These are phyloP conservation scores for Achaetomium macrosporum DNA, from an alignment of 2,329 filamentous ascomycete genomes.

Conservation along the genomic window DNA sequence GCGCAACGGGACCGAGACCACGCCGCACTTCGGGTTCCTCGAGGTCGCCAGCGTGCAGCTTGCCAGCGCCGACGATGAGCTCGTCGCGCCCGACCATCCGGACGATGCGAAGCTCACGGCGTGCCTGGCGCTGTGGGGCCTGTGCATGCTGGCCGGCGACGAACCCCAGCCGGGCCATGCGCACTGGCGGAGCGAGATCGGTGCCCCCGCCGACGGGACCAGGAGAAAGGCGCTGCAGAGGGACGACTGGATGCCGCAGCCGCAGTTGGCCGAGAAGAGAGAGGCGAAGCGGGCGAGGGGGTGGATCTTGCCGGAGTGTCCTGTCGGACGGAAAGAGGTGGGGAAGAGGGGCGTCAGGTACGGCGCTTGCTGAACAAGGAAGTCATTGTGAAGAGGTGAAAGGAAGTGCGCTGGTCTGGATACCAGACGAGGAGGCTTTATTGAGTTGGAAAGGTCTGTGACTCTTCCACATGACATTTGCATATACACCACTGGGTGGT, in stretches of 20 bases:
- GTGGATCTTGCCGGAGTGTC: slow-evolving; percentile 72
- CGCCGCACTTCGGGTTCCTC: slow-evolving; percentile 82
- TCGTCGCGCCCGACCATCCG: slow-evolving; percentile 6
- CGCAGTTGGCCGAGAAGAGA: slow-evolving; percentile 67
- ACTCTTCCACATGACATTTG: neutral
- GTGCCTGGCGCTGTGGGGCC: slow-evolving; percentile 68
- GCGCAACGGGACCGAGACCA: slow-evolving; percentile 64
- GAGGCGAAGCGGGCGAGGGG: slow-evolving; percentile 68
- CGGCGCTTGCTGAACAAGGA: slow-evolving; percentile 33
- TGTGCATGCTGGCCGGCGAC: slow-evolving; percentile 47
- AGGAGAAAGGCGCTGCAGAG: slow-evolving; percentile 63
- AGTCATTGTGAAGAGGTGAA: neutral
- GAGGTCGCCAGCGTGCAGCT: slow-evolving; percentile 64
- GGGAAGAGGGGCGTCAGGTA: slow-evolving; percentile 61
- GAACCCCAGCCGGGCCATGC: slow-evolving; percentile 42
- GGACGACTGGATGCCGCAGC: slow-evolving; percentile 70
- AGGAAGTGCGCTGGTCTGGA: neutral
- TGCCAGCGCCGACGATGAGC: slow-evolving; percentile 30
- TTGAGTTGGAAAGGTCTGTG: slow-evolving; percentile 7
- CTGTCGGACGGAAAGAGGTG: slow-evolving; percentile 65
- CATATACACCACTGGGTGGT: neutral
- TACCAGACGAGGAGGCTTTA: neutral
- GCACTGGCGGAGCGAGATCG: slow-evolving; percentile 65
- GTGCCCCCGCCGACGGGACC: slow-evolving; percentile 67
- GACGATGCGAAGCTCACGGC: slow-evolving; percentile 54